Evolutionary conservation across 805 yeast species (phyloP).

Genomic region (Candida mattraensis): DNA sequence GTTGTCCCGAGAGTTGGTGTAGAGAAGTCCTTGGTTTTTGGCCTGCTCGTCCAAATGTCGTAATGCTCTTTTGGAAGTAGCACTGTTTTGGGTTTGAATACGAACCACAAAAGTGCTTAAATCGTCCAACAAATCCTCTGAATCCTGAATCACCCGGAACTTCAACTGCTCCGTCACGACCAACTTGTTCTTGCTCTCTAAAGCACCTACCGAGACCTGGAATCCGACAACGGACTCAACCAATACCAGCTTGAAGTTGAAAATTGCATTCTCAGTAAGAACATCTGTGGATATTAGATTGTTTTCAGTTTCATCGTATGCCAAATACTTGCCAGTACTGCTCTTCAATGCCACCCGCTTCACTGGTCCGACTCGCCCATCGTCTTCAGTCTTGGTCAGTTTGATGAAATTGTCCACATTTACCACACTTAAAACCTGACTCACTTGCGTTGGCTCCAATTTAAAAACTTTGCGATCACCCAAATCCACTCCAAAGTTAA

Average conservation of each 20-base stretch:
- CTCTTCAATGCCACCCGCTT: slow-evolving; percentile 27
- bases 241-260: slow-evolving; percentile 18
- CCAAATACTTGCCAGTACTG: slow-evolving; percentile 23
- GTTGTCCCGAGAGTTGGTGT: slow-evolving; percentile 15
- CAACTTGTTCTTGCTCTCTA: slow-evolving; percentile 17
- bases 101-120: slow-evolving; percentile 25
- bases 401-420: slow-evolving; percentile 24
- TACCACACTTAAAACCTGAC: slow-evolving; percentile 30
- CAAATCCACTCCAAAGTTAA: slow-evolving; percentile 25
- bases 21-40: slow-evolving; percentile 12
- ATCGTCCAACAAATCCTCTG: slow-evolving; percentile 29
- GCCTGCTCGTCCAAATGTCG: slow-evolving; percentile 7
- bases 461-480: slow-evolving; percentile 10
- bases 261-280: slow-evolving; percentile 30
- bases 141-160: slow-evolving; percentile 29
- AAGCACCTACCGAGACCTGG: slow-evolving; percentile 21
- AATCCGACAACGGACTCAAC: slow-evolving; percentile 1
- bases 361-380: slow-evolving; percentile 1
- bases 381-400: slow-evolving; percentile 4
- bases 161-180: slow-evolving; percentile 19
- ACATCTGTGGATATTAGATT: slow-evolving; percentile 24
- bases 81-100: slow-evolving; percentile 28
- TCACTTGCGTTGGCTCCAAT: slow-evolving; percentile 26
- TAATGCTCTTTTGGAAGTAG: slow-evolving; percentile 16
- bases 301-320: slow-evolving; percentile 19